Percentiles rank a stretch among this genome's conserved stretches.
Evolutionary conservation across 257 asterid species (phyloP).

Genomic region (Paraleonurus japonicus): DNA sequence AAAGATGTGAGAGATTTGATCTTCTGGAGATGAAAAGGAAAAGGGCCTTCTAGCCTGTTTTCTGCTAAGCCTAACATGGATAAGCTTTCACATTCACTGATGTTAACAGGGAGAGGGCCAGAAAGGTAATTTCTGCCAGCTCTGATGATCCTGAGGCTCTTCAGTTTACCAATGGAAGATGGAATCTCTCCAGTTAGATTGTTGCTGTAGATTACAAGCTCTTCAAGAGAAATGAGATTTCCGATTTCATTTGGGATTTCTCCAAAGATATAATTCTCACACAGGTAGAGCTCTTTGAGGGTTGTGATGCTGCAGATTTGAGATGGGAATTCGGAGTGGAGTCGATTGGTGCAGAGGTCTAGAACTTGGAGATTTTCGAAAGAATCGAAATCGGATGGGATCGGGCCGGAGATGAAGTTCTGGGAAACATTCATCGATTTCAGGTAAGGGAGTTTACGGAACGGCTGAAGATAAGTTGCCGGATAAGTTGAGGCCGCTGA

Average conservation of each 20-base stretch:
- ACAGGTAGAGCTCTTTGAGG: constrained; percentile 60
- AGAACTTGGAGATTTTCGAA: constrained; percentile 49
- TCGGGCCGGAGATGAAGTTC: constrained; percentile 67
- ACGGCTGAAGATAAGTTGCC: constrained; percentile 63
- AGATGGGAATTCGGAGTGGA: constrained; percentile 53
- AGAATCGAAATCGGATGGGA: constrained; percentile 46
- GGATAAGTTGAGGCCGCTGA: constrained; percentile 54
- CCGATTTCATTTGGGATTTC: constrained; percentile 60
- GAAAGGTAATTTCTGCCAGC: constrained; percentile 65
- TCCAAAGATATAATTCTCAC: constrained; percentile 77
- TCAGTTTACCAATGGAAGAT: constrained; percentile 51
- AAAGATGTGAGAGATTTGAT: constrained; percentile 47
- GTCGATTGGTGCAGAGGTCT: constrained; percentile 80
- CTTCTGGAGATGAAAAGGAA: constrained; percentile 60
- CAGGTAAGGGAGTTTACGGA: constrained; percentile 58
- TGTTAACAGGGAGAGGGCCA: constrained; percentile 61
- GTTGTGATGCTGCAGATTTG: constrained; percentile 47
- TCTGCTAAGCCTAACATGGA: constrained; percentile 67
- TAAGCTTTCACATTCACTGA: constrained; percentile 64
- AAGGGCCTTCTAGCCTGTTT: constrained; percentile 61
- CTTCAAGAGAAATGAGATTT: constrained; percentile 54
- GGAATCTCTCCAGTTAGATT: constrained; percentile 75
- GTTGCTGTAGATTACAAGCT: constrained; percentile 78
- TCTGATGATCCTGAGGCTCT: constrained; percentile 56
- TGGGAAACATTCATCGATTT: constrained; percentile 49